A percentile compares a stretch with the other conserved stretches of the same genome.
Evolutionary conservation across 176 grass and related monocot genomes (phyloP).

Genomic region (Saccharum officinarum): DNA sequence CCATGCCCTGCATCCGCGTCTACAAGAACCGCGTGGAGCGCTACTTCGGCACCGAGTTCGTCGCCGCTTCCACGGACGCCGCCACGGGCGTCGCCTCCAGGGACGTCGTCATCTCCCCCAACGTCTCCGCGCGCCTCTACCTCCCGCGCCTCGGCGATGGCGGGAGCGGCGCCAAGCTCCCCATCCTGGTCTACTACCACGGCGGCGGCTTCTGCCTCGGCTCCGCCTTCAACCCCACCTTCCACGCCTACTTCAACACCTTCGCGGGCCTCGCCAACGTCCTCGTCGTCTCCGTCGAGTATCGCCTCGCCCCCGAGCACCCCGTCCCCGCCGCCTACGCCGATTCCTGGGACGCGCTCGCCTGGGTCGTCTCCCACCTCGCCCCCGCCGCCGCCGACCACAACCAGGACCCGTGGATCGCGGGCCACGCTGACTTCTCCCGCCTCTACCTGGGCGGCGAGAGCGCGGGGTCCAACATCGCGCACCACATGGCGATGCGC

Average conservation of each 20-base stretch:
- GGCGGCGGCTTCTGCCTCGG: constrained; percentile 69
- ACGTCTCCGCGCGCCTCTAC: constrained; percentile 67
- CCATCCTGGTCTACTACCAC: constrained; percentile 61
- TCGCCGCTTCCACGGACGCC: constrained; percentile 41
- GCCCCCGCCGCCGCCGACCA: background rate
- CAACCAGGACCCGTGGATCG: constrained; percentile 34
- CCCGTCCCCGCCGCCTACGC: constrained; percentile 51
- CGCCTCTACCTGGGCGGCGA: constrained; percentile 75
- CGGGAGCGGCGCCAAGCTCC: constrained; percentile 15
- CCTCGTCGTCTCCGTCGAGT: constrained; percentile 69
- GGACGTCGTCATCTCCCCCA: constrained; percentile 47
- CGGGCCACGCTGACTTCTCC: constrained; percentile 56
- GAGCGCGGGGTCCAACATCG: constrained; percentile 76
- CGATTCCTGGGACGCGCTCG: constrained; percentile 63
- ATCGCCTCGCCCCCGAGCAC: constrained; percentile 86
- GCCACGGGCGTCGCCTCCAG: constrained; percentile 34
- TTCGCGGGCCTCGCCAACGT: constrained; percentile 39
- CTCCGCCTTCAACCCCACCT: constrained; percentile 65
- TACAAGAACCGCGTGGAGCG: constrained; percentile 58
- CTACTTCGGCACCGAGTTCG: constrained; percentile 55
- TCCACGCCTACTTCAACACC: constrained; percentile 58
- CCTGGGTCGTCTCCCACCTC: constrained; percentile 53
- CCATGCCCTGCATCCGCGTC: constrained; percentile 53
- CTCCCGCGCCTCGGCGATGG: constrained; percentile 14
- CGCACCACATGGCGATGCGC: constrained; percentile 69